phyloP scores from a whole-genome alignment of 2,329 filamentous ascomycete genomes.

The Cytospora piceae region DNA sequence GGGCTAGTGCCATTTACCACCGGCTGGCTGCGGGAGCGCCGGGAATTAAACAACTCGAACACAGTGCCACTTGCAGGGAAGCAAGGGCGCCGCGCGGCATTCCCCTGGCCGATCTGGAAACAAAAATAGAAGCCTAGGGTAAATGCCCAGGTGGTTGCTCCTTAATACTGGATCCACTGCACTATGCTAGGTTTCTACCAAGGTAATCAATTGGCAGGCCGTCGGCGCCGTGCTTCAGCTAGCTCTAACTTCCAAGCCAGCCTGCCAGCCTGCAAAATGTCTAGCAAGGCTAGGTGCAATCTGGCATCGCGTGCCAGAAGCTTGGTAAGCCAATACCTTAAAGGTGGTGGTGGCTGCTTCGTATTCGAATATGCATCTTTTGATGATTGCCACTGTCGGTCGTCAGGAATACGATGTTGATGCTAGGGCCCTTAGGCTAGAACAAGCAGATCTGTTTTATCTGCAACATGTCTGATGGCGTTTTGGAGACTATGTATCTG shows the following conservation, averaged over 20 bases:
- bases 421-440: background rate
- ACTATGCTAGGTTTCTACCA: background rate
- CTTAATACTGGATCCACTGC: slow-evolving; percentile 23
- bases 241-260: background rate
- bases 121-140: slow-evolving; percentile 29
- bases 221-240: too few species aligned
- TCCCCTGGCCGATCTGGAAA: slow-evolving; percentile 15
- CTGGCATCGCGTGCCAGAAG: background rate
- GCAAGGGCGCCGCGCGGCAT: slow-evolving; percentile 20
- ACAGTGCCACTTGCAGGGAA: slow-evolving; percentile 20
- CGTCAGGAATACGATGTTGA: slow-evolving; percentile 18
- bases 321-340: slow-evolving; percentile 24
- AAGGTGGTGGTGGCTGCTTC: slow-evolving; percentile 10
- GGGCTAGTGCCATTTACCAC: background rate
- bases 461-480: background rate
- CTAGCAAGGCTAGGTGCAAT: background rate
- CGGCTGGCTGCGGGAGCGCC: slow-evolving; percentile 24
- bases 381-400: slow-evolving; percentile 3
- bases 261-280: background rate
- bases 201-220: background rate
- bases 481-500: background rate
- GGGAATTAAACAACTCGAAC: slow-evolving; percentile 28
- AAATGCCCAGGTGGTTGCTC: slow-evolving; percentile 13
- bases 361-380: slow-evolving; percentile 21
- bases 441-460: background rate